Evolutionary conservation across 352 stramenopile genomes (phyloP).

Genomic region (Halophytophthora polymorphica): DNA sequence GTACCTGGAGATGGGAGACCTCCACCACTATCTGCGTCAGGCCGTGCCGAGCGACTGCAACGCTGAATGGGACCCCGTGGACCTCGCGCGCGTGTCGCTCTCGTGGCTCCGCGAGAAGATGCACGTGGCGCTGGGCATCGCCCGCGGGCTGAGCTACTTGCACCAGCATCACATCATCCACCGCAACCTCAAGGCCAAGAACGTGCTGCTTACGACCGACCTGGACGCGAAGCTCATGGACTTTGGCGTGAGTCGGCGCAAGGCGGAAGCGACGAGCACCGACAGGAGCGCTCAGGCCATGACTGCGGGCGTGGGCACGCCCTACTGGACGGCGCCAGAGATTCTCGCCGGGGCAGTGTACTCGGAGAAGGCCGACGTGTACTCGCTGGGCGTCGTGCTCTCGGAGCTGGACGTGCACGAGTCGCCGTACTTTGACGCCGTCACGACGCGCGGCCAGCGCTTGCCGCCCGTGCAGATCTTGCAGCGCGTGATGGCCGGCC

Average conservation of each 20-base stretch:
- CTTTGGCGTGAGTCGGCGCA: slow-evolving; percentile 19
- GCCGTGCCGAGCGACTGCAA: slow-evolving; percentile 4
- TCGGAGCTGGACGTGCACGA: slow-evolving; percentile 49
- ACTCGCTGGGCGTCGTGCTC: slow-evolving; percentile 65
- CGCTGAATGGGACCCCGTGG: slow-evolving; percentile 4
- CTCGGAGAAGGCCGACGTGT: slow-evolving; percentile 65
- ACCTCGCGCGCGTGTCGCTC: slow-evolving; percentile 24
- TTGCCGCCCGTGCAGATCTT: slow-evolving; percentile 29
- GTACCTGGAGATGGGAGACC: slow-evolving; percentile 36
- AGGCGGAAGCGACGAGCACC: slow-evolving; percentile 5
- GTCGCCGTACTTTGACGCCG: slow-evolving; percentile 26
- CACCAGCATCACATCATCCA: slow-evolving; percentile 47
- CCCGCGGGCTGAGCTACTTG: slow-evolving; percentile 41
- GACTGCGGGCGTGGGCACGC: slow-evolving; percentile 24
- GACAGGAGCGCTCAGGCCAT: not conserved
- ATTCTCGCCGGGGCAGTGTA: slow-evolving; percentile 46
- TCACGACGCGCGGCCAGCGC: slow-evolving; percentile 6
- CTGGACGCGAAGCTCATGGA: slow-evolving; percentile 43
- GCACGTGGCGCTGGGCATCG: slow-evolving; percentile 40
- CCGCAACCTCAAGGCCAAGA: slow-evolving; percentile 50
- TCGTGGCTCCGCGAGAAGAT: slow-evolving; percentile 46
- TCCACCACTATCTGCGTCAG: slow-evolving; percentile 31
- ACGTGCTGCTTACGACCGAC: slow-evolving; percentile 34
- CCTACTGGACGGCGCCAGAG: slow-evolving; percentile 72
- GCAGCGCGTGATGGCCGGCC: slow-evolving; percentile 24